Evolutionary conservation across 768 basidiomycete species (phyloP), one percentile per base, ranked within the genome.

Genomic region (Boletus tylopilopsis): DNA sequence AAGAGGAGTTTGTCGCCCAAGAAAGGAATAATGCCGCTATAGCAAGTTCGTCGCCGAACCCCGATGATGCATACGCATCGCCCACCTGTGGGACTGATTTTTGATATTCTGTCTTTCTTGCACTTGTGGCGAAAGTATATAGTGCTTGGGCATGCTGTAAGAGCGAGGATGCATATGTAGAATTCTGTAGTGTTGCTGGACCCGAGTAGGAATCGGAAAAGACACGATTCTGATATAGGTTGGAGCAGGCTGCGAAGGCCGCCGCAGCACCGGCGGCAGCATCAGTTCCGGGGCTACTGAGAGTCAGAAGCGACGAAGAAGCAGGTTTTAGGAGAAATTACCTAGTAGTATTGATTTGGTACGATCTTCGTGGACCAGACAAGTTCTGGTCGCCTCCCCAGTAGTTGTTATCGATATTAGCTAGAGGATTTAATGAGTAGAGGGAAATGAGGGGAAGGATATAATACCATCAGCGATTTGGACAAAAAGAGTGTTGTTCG

Each of bases 311-410:
- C 23, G 18, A 19, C 18, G 21, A 1, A 48, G 38, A 40, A 6
- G 10, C 45, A 35, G 23, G 30, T 38, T 18, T 2, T 5, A 19
- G 5, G 30, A 37, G 3, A 18, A 36, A 3, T 34, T 53, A 79
- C 79, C 64, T 71, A 1, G 85, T 84, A 48, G 75, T 68, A 56
- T 94, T 93, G 56, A 96, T 82, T 57, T 84, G 81, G 69, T 80
- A 94, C 1, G 87, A 81, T 1, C 85, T 80, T 32, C 94, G 82
- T 21, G 83, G 80, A 15, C 68, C 68, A 11, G 92, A 92, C 42
- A 96, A 89, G 50, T 73, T 74, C 40, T 73, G 76, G 58, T 96
- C 94, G 11, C 87, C 90, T 51, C 91, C 94, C 92, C 94, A 95
- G 63, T 96, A 97, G 3, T 75, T 75, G 57, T 88, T 78, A 63